Percentiles rank a stretch among this genome's conserved stretches.
phyloP scores from a whole-genome alignment of 208 protist genomes.

The Borovskyia barvae region DNA sequence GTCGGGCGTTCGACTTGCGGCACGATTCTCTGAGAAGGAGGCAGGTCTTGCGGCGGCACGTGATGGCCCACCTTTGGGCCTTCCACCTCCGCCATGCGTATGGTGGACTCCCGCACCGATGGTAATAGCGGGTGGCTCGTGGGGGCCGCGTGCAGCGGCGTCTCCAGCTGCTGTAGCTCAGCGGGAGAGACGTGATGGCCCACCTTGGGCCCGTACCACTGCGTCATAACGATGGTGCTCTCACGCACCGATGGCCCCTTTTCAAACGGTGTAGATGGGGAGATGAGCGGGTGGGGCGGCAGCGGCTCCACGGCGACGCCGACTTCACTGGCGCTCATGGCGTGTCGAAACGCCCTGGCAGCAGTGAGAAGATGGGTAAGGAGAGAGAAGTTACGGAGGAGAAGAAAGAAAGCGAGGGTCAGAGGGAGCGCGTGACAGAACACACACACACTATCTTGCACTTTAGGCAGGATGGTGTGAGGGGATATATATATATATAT shows the following conservation, averaged over 20 bases:
- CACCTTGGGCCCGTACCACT: conserved; percentile 16
- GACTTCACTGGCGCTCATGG: background rate
- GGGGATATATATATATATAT: no score
- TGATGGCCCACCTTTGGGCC: conserved; percentile 14
- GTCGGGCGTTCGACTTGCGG: conserved; percentile 4
- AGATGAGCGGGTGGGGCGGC: background rate
- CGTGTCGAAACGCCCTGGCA: no score
- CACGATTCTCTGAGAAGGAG: conserved; percentile 1
- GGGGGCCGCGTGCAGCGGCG: background rate
- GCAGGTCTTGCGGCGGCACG: conserved; percentile 8
- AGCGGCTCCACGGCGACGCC: background rate
- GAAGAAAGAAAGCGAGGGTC: no score
- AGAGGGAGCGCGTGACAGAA: no score
- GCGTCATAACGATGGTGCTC: conserved; percentile 17
- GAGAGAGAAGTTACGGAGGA: no score
- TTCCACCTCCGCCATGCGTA: conserved; percentile 16
- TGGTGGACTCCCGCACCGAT: conserved; percentile 15
- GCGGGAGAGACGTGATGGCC: conserved; percentile 3
- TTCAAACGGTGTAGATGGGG: background rate
- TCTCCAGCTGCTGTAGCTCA: background rate
- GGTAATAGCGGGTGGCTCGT: background rate
- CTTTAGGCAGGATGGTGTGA: no score
- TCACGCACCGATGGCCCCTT: conserved; percentile 10
- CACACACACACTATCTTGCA: no score
- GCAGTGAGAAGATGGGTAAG: no score